phyloP scores from a whole-genome alignment of 75 land plant genomes.

The Cupressus sempervirens region DNA sequence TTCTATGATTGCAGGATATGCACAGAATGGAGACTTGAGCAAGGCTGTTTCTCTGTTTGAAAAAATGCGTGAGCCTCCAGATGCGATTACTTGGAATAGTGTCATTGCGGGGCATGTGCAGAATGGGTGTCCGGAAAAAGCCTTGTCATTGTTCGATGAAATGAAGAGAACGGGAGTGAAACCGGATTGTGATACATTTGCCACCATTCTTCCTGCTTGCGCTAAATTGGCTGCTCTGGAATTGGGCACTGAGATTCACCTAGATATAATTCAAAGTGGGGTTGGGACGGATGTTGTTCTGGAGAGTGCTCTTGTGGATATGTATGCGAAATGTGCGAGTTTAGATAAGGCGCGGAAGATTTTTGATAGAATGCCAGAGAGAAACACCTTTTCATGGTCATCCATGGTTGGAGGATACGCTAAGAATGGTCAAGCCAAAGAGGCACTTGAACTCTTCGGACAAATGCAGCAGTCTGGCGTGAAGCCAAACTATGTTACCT shows the following conservation, averaged over 20 bases:
- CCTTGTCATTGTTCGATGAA: constrained; percentile 31
- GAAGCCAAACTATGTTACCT: constrained; percentile 8
- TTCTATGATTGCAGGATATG: constrained; percentile 31
- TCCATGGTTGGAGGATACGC: constrained; percentile 10
- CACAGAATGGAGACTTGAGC: constrained; percentile 23
- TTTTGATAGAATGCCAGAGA: constrained; percentile 17
- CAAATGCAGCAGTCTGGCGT: constrained; percentile 13
- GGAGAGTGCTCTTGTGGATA: constrained; percentile 45
- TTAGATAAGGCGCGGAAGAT: constrained; percentile 19
- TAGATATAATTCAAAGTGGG: constrained; percentile 24
- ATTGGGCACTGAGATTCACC: constrained; percentile 34
- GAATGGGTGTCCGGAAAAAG: constrained; percentile 34
- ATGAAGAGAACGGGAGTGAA: constrained; percentile 29
- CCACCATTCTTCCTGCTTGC: constrained; percentile 46
- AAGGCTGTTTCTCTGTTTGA: constrained; percentile 29
- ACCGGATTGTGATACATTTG: constrained; percentile 36
- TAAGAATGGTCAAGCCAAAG: neutral
- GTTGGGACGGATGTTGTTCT: constrained; percentile 30
- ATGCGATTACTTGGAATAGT: constrained; percentile 50
- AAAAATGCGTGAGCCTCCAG: constrained; percentile 24
- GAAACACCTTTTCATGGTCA: constrained; percentile 23
- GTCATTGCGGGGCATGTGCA: constrained; percentile 44
- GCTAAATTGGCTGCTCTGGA: constrained; percentile 37
- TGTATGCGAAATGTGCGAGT: constrained; percentile 55
- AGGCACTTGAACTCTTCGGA: constrained; percentile 6